A percentile compares a stretch with the other conserved stretches of the same genome.
Evolutionary conservation across 2,329 filamentous ascomycete genomes (phyloP).

Genomic region (Mycosphaerella arachidis): DNA sequence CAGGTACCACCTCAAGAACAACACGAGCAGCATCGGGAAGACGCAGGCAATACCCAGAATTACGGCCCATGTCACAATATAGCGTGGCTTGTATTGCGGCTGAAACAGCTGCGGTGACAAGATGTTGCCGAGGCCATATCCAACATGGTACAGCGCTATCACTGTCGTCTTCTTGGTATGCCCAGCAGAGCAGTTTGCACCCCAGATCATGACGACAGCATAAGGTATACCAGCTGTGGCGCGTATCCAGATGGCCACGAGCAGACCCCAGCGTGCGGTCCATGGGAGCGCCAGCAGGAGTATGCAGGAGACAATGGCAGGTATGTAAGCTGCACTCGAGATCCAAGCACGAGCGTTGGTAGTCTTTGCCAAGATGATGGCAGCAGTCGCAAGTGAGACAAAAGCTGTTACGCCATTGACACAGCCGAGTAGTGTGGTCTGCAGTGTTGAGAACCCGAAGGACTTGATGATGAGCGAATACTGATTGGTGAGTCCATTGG

Average conservation of each 20-base stretch:
- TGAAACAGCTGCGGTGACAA: constrained; percentile 37
- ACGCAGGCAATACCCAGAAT: constrained; percentile 28
- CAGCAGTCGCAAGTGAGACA: constrained; percentile 27
- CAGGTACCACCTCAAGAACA: constrained; percentile 39
- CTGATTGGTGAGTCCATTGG: constrained; percentile 40
- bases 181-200: constrained; percentile 22
- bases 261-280: constrained; percentile 37
- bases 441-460: constrained; percentile 40
- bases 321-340: constrained; percentile 34
- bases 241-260: constrained; percentile 38
- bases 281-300: constrained; percentile 36
- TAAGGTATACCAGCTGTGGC: constrained; percentile 37
- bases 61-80: constrained; percentile 14
- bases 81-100: constrained; percentile 18
- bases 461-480: constrained; percentile 44
- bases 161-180: constrained; percentile 45
- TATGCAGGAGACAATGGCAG: constrained; percentile 36
- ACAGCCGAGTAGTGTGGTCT: constrained; percentile 33
- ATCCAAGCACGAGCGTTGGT: constrained; percentile 30
- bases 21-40: constrained; percentile 36
- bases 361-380: constrained; percentile 29
- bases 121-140: constrained; percentile 36
- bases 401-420: constrained; percentile 15
- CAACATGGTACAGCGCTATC: constrained; percentile 39
- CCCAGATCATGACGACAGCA: constrained; percentile 37